Evolutionary conservation across 306 rosid species (phyloP).

Genomic region (Pyrus pyrifolia): DNA sequence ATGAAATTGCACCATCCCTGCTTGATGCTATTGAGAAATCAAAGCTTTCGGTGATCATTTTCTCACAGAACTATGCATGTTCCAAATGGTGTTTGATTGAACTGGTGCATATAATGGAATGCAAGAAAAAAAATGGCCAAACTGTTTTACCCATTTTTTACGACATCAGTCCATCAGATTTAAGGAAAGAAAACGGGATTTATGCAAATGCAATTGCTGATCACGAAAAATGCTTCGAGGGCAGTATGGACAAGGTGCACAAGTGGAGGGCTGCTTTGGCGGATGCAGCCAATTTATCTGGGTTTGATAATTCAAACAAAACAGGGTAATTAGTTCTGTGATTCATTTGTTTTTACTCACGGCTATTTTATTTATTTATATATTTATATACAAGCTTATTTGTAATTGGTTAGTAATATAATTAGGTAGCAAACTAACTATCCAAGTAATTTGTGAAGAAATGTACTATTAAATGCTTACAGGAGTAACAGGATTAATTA

Average conservation of each 20-base stretch:
- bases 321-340: background rate
- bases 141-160: background rate
- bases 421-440: too few species aligned
- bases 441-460: too few species aligned
- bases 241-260: background rate
- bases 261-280: background rate
- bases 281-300: background rate
- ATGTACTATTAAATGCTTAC: too few species aligned
- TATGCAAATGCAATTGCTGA: background rate
- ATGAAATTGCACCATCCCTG: background rate
- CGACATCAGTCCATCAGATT: background rate
- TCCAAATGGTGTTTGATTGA: background rate
- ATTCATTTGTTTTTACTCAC: too few species aligned
- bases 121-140: background rate
- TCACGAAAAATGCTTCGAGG: background rate
- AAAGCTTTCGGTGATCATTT: background rate
- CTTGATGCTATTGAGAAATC: background rate
- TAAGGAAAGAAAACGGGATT: background rate
- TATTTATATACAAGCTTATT: too few species aligned
- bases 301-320: background rate
- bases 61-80: background rate
- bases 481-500: too few species aligned
- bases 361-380: too few species aligned
- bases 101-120: background rate
- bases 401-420: too few species aligned